Evolutionary conservation across 352 stramenopile species (phyloP).

Genomic region (Phytophthora sp.): DNA sequence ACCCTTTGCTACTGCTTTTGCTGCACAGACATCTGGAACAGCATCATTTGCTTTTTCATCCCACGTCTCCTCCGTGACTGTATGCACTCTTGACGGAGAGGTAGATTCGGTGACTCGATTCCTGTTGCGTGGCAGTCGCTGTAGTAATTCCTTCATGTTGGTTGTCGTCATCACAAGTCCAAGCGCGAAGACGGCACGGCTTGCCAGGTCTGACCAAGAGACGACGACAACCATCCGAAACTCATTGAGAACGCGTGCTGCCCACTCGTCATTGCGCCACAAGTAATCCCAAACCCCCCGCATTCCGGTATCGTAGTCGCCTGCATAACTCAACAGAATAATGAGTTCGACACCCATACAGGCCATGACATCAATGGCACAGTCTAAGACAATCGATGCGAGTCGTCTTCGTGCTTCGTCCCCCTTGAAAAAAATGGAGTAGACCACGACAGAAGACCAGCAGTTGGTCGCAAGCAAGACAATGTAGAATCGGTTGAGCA

Average conservation of each 20-base stretch:
- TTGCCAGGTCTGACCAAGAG: conserved; percentile 1
- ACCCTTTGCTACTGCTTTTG: no score
- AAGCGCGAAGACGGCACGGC: background rate
- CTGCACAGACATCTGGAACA: no score
- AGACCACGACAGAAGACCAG: background rate
- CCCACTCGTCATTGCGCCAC: background rate
- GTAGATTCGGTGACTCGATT: conserved; percentile 2
- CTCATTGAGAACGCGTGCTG: background rate
- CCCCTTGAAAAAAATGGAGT: background rate
- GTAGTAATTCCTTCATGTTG: conserved; percentile 1
- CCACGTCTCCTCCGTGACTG: background rate
- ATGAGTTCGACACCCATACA: conserved; percentile 3
- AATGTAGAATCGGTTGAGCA: conserved; percentile 12
- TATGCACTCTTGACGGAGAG: background rate
- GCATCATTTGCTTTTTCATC: background rate
- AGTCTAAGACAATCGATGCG: background rate
- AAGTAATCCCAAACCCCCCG: background rate
- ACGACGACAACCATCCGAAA: background rate
- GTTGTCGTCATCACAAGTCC: background rate
- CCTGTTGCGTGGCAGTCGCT: background rate
- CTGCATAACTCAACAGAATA: background rate
- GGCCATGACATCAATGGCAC: conserved; percentile 1
- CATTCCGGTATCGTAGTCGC: background rate
- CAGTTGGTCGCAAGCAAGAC: background rate
- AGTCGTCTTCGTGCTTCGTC: conserved; percentile 8